Conservation (phyloP, 2,329 filamentous ascomycete genomes). For the Cladosporium sp. region DNA sequence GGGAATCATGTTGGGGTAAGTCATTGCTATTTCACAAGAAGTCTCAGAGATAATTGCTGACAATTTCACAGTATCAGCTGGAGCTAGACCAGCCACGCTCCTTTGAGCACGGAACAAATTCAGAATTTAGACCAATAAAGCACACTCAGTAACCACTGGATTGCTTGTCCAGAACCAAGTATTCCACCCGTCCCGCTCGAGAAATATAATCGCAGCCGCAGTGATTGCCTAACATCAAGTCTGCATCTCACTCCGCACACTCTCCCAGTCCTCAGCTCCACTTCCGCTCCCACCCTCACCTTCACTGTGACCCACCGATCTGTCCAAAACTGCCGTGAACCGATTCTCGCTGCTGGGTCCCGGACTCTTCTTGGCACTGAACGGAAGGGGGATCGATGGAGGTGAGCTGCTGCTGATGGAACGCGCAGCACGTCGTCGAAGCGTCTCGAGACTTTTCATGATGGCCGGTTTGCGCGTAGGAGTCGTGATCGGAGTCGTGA, state of each 20-base stretch:
- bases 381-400: not conserved
- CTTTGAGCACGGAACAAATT: not conserved
- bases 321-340: not conserved
- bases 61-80: slow-evolving; percentile 12
- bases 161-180: not conserved
- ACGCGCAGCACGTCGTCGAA: not conserved
- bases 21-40: not conserved
- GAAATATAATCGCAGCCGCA: not conserved
- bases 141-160: not conserved
- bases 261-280: slow-evolving; percentile 12
- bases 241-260: slow-evolving; percentile 2
- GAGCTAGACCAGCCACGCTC: not conserved
- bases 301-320: not conserved
- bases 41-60: not conserved
- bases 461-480: not conserved
- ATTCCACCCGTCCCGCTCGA: not conserved
- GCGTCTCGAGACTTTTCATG: not conserved
- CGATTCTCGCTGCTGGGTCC: not conserved
- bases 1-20: slow-evolving; percentile 75
- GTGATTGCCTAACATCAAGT: not conserved
- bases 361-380: not conserved
- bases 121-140: not conserved
- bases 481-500: not conserved
- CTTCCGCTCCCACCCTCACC: not conserved
- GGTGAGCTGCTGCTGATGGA: not conserved